Evolutionary conservation across 176 grass and related monocot species (phyloP).

Genomic region (Eleusine indica): DNA sequence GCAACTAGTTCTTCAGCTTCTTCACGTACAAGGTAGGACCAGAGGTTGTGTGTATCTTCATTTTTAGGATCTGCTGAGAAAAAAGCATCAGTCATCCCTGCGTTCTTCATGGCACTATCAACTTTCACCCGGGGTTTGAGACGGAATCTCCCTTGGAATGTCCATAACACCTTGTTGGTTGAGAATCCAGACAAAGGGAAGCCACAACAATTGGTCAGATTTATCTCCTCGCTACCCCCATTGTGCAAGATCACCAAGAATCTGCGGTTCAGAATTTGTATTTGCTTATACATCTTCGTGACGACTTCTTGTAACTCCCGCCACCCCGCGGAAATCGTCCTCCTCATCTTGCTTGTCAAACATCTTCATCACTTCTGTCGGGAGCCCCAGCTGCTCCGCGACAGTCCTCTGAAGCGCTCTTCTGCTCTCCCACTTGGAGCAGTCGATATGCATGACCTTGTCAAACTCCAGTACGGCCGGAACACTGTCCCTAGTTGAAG

Average conservation of each 20-base stretch:
- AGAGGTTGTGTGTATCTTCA: neutral
- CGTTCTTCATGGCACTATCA: neutral
- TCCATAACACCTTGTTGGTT: conserved; percentile 4
- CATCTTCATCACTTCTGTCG: neutral
- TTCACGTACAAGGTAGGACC: neutral
- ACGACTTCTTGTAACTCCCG: neutral
- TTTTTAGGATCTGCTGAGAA: fast-evolving
- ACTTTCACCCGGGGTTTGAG: neutral
- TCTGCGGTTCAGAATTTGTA: neutral
- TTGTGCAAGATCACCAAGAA: conserved; percentile 20
- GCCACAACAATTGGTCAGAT: neutral
- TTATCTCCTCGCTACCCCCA: neutral
- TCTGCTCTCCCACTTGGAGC: conserved; percentile 23
- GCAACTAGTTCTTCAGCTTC: neutral
- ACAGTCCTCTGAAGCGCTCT: neutral
- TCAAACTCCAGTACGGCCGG: neutral
- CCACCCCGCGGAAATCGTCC: neutral
- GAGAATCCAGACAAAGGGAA: neutral
- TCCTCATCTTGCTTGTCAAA: neutral
- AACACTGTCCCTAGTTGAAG: neutral
- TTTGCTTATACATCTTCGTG: fast-evolving
- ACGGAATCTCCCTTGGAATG: conserved; percentile 20
- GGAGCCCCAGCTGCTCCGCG: neutral
- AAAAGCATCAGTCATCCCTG: neutral
- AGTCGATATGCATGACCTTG: conserved; percentile 7